Conservation (phyloP, 2,329 filamentous ascomycete genomes). For the Escovopsis sp. region DNA sequence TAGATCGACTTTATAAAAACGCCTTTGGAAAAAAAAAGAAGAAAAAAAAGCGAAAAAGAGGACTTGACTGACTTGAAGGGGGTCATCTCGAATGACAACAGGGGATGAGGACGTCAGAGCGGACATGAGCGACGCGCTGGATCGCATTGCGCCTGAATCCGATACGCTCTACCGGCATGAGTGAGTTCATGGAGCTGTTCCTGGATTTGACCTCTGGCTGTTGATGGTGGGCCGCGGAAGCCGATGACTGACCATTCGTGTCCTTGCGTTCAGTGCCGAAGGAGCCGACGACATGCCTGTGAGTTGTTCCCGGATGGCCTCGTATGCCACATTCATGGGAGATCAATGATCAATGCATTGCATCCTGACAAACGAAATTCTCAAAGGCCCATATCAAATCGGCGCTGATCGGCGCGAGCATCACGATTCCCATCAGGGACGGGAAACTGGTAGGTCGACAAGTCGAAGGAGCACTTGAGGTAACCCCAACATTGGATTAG, state of each 20-base stretch:
- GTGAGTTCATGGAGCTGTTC: constrained; percentile 11
- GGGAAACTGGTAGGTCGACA: constrained; percentile 49
- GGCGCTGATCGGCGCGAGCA: constrained; percentile 72
- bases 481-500: no score
- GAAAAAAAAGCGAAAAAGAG: no score
- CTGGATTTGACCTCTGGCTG: no score
- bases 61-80: no score
- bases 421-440: constrained; percentile 82
- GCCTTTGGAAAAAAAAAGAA: no score
- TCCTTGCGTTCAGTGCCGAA: constrained; percentile 48
- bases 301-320: constrained; percentile 8
- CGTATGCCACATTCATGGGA: background rate
- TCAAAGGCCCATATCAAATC: constrained; percentile 79
- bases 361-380: background rate
- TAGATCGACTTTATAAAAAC: no score
- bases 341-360: background rate
- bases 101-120: constrained; percentile 68
- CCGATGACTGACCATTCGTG: background rate
- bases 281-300: constrained; percentile 91
- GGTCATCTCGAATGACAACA: no score
- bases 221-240: background rate
- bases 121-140: constrained; percentile 89
- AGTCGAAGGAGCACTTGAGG: background rate
- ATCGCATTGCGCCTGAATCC: constrained; percentile 73
- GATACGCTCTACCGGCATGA: constrained; percentile 65